A percentile compares a stretch with the other conserved stretches of the same genome.
Evolutionary conservation across 2,329 filamentous ascomycete species (phyloP).

Genomic region (Colletotrichum navitas): DNA sequence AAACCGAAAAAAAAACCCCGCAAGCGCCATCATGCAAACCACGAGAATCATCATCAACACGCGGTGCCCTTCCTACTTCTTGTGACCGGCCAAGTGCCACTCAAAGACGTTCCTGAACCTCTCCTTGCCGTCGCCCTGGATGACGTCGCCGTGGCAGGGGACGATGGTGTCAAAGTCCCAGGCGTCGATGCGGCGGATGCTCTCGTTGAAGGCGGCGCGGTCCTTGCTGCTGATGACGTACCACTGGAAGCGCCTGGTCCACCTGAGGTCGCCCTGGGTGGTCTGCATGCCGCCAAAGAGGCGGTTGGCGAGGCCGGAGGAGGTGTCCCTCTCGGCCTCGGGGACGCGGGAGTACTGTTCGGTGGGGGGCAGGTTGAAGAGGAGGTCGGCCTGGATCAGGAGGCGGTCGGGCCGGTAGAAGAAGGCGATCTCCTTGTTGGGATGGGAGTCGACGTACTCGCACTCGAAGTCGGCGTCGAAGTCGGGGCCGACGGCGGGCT

Average conservation of each 20-base stretch:
- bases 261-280: slow-evolving; percentile 73
- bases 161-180: slow-evolving; percentile 92
- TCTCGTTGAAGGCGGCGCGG: slow-evolving; percentile 76
- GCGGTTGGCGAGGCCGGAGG: slow-evolving; percentile 47
- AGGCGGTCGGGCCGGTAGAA: slow-evolving; percentile 82
- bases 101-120: slow-evolving; percentile 83
- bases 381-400: slow-evolving; percentile 87
- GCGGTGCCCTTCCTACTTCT: slow-evolving; percentile 4
- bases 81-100: slow-evolving; percentile 77
- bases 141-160: slow-evolving; percentile 92
- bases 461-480: slow-evolving; percentile 90
- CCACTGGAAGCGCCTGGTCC: slow-evolving; percentile 87
- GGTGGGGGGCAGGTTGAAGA: slow-evolving; percentile 90
- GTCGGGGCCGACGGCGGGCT: slow-evolving; percentile 74
- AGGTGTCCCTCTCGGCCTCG: slow-evolving; percentile 55
- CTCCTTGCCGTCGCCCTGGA: slow-evolving; percentile 79
- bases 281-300: slow-evolving; percentile 65
- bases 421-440: slow-evolving; percentile 91
- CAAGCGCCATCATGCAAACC: slow-evolving; percentile 28
- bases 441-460: slow-evolving; percentile 84
- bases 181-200: slow-evolving; percentile 73
- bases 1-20: no score
- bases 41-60: neutral
- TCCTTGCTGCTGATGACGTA: slow-evolving; percentile 74
- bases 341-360: slow-evolving; percentile 83